Evolutionary conservation across 169 alveolate species (phyloP), one percentile per base, ranked within the genome.

Genomic region (Plasmodium chabaudi): DNA sequence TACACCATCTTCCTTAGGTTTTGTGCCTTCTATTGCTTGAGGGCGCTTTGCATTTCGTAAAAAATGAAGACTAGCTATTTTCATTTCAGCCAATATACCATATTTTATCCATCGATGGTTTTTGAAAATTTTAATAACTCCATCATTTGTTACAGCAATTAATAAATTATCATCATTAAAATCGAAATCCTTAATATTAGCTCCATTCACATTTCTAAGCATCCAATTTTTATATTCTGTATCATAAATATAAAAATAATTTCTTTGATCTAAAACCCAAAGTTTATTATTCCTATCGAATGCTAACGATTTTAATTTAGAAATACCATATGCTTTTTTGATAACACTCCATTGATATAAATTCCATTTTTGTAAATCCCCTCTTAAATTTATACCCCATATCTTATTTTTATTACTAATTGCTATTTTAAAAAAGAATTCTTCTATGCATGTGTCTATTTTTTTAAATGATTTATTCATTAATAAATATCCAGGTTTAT

Each of bases 341-440:
- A 27, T 71, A 27, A 67, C 15, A 17, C 34, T 71, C 90, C 90
- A 82, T 67, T 82, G 72, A 59, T 82, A 82, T 51, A 49, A 67
- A 21, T 82, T 17, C 90, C 90, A 82, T 82, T 68, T 82, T 67
- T 53, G 70, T 55, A 82, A 82, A 34, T 82, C 82, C 2, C 90
- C 90, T 34, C 72, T 25, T 25, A 82, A 59, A 59, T 82, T 55
- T 51, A 82, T 65, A 15, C 84, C 90, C 90, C 90, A 82, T n/a
- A 82, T 82, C 55, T 82, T 64, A 47, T 82, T 82, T 49, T 70
- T 82, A 13, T n/a, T 13, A 67, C 72, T 68, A 53, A 67, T 67
- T 12, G 60, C 72, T 10, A 82, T 82, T 82, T 82, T 65, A 15
- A 56, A 25, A 55, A 82, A 65, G 25, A 51, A 55, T 46, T 21